Percentiles rank a stretch among this genome's conserved stretches.
These are phyloP conservation scores for Monosporascus sp. DNA, from an alignment of 2,329 filamentous ascomycete species.

Conservation along the genomic window DNA sequence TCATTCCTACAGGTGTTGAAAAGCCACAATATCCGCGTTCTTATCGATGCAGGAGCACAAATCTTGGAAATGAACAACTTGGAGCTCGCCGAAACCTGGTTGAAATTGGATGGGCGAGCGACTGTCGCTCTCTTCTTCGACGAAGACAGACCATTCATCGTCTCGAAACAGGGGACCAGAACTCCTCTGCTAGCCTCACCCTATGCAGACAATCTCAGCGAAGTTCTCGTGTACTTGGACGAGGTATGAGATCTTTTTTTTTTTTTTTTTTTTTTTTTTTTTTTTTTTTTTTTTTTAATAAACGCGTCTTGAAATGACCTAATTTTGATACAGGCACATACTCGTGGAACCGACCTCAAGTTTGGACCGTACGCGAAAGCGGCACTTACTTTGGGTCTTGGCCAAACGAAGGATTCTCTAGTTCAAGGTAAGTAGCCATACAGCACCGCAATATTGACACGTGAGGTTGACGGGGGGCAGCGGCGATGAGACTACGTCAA, in stretches of 20 bases:
- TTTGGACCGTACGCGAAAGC: constrained; percentile 42
- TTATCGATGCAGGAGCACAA: constrained; percentile 62
- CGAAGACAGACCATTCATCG: constrained; percentile 40
- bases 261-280: background rate
- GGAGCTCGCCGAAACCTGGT: constrained; percentile 45
- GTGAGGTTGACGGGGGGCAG: constrained; percentile 29
- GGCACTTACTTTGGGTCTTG: constrained; percentile 51
- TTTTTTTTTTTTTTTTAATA: background rate
- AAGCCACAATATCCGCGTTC: constrained; percentile 37
- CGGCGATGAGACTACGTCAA: constrained; percentile 61
- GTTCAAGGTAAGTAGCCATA: constrained; percentile 47
- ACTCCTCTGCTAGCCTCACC: constrained; percentile 48
- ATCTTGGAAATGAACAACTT: constrained; percentile 58
- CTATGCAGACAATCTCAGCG: constrained; percentile 46
- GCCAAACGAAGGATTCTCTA: constrained; percentile 55
- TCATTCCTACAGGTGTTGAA: constrained; percentile 38
- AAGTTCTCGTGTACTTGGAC: constrained; percentile 55
- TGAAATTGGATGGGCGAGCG: constrained; percentile 38
- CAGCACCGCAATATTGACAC: background rate
- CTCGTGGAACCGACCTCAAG: constrained; percentile 55
- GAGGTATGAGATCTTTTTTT: constrained; percentile 28
- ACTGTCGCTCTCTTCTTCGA: constrained; percentile 52
- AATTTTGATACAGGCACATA: constrained; percentile 40
- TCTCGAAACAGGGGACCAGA: constrained; percentile 30
- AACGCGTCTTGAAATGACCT: background rate